Conservation (phyloP, 305 asterid genomes). For the Withania somnifera region DNA sequence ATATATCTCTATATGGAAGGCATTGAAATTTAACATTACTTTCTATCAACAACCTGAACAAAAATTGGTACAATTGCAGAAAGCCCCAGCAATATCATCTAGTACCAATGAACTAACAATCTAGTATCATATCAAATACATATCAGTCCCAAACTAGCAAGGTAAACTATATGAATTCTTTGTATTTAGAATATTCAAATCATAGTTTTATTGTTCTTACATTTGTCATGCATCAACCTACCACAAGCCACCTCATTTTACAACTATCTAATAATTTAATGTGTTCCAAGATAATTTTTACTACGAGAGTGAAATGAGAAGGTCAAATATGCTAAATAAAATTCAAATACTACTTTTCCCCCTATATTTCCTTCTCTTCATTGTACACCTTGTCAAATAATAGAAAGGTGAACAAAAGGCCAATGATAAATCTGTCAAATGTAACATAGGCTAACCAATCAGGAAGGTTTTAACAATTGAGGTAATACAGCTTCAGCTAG, state of each 20-base stretch:
- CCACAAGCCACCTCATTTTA: neutral
- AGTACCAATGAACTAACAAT: neutral
- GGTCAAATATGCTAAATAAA: neutral
- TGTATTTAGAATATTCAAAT: neutral
- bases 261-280: neutral
- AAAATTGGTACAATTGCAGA: neutral
- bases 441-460: neutral
- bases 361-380: neutral
- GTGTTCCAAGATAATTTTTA: neutral
- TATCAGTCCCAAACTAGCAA: neutral
- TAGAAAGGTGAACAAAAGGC: neutral
- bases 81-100: neutral
- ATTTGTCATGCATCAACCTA: neutral
- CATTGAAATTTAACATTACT: neutral
- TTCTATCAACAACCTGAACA: neutral
- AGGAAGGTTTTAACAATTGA: neutral
- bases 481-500: neutral
- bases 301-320: neutral
- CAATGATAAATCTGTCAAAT: neutral
- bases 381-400: neutral
- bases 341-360: neutral
- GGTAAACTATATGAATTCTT: neutral
- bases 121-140: neutral
- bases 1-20: too few relatives aligned
- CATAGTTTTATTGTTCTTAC: neutral